phyloP scores from a whole-genome alignment of 2,329 filamentous ascomycete species.

The Kalaharituber pfeilii region DNA sequence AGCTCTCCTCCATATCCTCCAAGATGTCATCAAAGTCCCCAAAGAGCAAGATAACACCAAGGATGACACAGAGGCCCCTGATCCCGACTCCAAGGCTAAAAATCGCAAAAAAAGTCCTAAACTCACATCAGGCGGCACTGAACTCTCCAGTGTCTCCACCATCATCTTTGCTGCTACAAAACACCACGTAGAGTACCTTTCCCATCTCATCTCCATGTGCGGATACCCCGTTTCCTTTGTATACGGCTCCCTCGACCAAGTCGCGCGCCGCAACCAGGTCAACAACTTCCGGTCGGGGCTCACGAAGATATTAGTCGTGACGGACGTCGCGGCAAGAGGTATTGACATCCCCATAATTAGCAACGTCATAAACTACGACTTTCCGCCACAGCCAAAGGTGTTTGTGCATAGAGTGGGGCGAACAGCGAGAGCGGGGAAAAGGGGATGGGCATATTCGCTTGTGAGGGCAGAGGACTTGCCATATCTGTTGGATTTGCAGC shows the following conservation, averaged over 20 bases:
- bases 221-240: conserved; percentile 87
- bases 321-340: conserved; percentile 88
- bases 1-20: conserved; percentile 69
- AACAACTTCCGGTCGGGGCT: conserved; percentile 72
- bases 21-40: conserved; percentile 86
- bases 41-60: conserved; percentile 26
- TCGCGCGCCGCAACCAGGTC: conserved; percentile 78
- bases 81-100: conserved; percentile 21
- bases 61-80: neutral
- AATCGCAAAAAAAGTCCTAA: conserved; percentile 47
- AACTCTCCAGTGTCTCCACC: conserved; percentile 73
- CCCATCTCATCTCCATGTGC: conserved; percentile 56
- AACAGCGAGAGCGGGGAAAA: conserved; percentile 81
- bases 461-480: conserved; percentile 75
- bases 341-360: conserved; percentile 93
- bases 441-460: conserved; percentile 89
- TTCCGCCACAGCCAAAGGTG: conserved; percentile 88
- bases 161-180: conserved; percentile 92
- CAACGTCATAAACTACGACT: conserved; percentile 98
- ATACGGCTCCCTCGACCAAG: conserved; percentile 88
- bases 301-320: conserved; percentile 84
- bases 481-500: conserved; percentile 81
- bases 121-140: conserved; percentile 37
- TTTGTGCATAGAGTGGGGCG: conserved; percentile 92
- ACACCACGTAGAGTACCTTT: conserved; percentile 89